phyloP scores from a whole-genome alignment of 805 yeast genomes.

The Ogataea glucozyma region DNA sequence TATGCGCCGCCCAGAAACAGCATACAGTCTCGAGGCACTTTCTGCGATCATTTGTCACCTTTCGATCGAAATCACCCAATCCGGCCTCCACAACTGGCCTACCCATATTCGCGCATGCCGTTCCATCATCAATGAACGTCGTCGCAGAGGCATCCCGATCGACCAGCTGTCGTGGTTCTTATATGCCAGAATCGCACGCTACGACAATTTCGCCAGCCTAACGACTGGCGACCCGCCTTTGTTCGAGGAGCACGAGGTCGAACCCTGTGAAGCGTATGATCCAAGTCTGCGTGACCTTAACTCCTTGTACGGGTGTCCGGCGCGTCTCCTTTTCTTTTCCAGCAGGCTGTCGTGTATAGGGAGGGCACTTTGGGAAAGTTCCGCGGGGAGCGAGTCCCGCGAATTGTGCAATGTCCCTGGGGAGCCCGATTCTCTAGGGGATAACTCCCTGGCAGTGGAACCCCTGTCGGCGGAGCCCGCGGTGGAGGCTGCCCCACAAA shows the following conservation, averaged over 20 bases:
- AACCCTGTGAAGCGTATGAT: constrained; percentile 6
- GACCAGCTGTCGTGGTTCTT: constrained; percentile 15
- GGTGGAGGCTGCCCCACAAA: not conserved
- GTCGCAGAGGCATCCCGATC: not conserved
- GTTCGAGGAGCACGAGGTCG: constrained; percentile 10
- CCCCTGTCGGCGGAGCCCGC: not conserved
- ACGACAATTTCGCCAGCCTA: constrained; percentile 15
- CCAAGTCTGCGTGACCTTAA: constrained; percentile 8
- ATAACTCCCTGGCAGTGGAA: too few relatives aligned
- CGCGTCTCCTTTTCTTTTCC: constrained; percentile 8
- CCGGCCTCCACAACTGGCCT: constrained; percentile 14
- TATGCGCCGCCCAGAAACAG: constrained; percentile 9
- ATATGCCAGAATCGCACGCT: constrained; percentile 12
- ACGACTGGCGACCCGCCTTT: constrained; percentile 14
- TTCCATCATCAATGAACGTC: constrained; percentile 11
- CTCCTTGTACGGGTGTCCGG: constrained; percentile 13
- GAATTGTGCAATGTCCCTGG: too few relatives aligned
- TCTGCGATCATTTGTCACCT: constrained; percentile 15
- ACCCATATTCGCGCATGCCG: constrained; percentile 12
- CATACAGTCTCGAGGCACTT: constrained; percentile 13
- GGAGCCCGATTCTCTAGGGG: too few relatives aligned
- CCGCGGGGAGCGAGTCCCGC: too few relatives aligned
- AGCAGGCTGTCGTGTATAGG: constrained; percentile 11
- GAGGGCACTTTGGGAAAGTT: not conserved
- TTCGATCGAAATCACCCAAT: constrained; percentile 13